Percentiles rank a stretch among this genome's conserved stretches.
Conservation (phyloP, 2,329 filamentous ascomycete genomes). For the Rhynchosporium secalis region DNA sequence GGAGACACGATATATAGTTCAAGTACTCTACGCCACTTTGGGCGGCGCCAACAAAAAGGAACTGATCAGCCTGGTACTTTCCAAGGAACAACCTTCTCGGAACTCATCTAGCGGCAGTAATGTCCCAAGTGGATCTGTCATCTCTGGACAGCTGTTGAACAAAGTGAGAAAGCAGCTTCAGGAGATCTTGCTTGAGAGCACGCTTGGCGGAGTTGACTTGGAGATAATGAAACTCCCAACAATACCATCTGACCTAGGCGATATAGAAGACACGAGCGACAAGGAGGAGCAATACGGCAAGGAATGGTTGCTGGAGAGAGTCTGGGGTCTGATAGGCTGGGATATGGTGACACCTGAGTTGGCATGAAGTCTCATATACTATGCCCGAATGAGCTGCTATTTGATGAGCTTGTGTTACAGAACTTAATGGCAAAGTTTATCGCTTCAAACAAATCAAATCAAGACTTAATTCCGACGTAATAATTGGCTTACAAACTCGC, state of each 20-base stretch:
- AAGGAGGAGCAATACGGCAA: conserved; percentile 12
- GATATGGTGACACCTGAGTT: conserved; percentile 17
- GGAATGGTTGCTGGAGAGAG: conserved; percentile 22
- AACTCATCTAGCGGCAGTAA: not conserved
- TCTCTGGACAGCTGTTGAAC: conserved; percentile 21
- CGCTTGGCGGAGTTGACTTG: conserved; percentile 26
- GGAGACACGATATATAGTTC: conserved; percentile 32
- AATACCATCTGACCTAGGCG: conserved; percentile 17
- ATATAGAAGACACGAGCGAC: not conserved
- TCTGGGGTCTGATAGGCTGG: conserved; percentile 26
- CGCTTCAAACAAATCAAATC: not conserved
- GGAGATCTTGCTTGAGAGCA: conserved; percentile 31
- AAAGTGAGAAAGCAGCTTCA: conserved; percentile 31
- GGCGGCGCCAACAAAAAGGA: conserved; percentile 27
- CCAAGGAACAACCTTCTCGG: conserved; percentile 11
- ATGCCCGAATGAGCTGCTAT: not conserved
- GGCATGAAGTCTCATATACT: not conserved
- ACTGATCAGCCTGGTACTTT: conserved; percentile 28
- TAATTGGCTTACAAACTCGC: too few species aligned
- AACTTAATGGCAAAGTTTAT: not conserved
- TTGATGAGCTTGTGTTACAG: not conserved
- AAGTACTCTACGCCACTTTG: conserved; percentile 32
- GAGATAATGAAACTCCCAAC: conserved; percentile 28
- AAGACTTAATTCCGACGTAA: not conserved
- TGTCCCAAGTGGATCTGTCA: not conserved